phyloP scores from a whole-genome alignment of 75 land plant species.

The Selaginella tamariscina region DNA sequence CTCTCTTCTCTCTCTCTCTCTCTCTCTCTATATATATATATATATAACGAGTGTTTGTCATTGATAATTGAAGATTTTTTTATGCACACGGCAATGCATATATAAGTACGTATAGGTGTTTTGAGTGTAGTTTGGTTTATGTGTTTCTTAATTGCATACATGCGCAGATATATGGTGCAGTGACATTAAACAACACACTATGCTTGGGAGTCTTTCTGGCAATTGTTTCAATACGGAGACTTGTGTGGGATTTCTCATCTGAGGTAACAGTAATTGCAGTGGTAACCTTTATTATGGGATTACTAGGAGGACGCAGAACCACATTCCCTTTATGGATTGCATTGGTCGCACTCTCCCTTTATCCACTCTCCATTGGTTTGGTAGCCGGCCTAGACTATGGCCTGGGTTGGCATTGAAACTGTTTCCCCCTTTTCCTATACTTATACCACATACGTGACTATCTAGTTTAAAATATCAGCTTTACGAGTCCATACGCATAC shows the following conservation, averaged over 20 bases:
- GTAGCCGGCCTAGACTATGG: background rate
- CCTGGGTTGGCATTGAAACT: background rate
- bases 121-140: background rate
- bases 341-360: background rate
- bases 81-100: too few species aligned
- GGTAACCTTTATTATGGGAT: constrained; percentile 18
- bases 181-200: constrained; percentile 20
- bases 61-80: too few species aligned
- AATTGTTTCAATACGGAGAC: constrained; percentile 1
- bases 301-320: background rate
- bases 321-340: background rate
- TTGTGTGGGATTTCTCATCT: constrained; percentile 23
- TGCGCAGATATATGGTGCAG: constrained; percentile 23
- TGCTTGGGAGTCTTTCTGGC: constrained; percentile 18
- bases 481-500: too few species aligned
- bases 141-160: background rate
- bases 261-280: constrained; percentile 18
- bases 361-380: constrained; percentile 8
- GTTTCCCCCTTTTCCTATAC: too few species aligned
- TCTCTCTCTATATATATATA: too few species aligned
- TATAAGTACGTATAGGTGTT: background rate
- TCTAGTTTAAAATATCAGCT: too few species aligned
- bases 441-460: too few species aligned
- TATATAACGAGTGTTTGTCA: too few species aligned
- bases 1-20: too few species aligned